Evolutionary conservation across 2,329 filamentous ascomycete species (phyloP).

Genomic region (Raffaelea albimanens): DNA sequence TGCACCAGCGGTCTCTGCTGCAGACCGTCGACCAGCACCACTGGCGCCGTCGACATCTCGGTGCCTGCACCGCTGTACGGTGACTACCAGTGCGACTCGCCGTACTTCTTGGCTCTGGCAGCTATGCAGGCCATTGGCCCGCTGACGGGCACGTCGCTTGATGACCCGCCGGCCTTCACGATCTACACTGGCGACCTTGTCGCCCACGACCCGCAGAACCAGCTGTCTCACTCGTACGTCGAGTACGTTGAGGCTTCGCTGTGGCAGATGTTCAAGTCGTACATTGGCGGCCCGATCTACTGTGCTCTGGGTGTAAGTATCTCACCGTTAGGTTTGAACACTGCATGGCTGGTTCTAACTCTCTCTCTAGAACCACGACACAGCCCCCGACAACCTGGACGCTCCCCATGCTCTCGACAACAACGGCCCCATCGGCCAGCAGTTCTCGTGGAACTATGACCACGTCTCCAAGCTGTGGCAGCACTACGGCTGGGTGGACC

Average conservation of each 20-base stretch:
- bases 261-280: slow-evolving; percentile 45
- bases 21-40: slow-evolving; percentile 28
- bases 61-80: slow-evolving; percentile 44
- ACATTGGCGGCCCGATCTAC: slow-evolving; percentile 47
- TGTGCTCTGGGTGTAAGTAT: slow-evolving; percentile 34
- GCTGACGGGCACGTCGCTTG: slow-evolving; percentile 41
- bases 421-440: slow-evolving; percentile 33
- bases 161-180: slow-evolving; percentile 39
- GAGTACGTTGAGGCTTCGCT: slow-evolving; percentile 44
- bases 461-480: slow-evolving; percentile 36
- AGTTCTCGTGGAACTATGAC: slow-evolving; percentile 46
- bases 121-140: slow-evolving; percentile 46
- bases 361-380: slow-evolving; percentile 38
- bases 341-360: background rate
- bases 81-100: slow-evolving; percentile 46
- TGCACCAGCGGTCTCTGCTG: slow-evolving; percentile 53
- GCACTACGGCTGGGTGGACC: slow-evolving; percentile 40
- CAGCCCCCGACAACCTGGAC: slow-evolving; percentile 42
- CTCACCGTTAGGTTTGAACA: too few relatives aligned
- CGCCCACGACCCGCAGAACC: slow-evolving; percentile 41
- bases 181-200: slow-evolving; percentile 53
- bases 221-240: slow-evolving; percentile 41
- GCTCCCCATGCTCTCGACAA: slow-evolving; percentile 35
- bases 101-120: slow-evolving; percentile 46
- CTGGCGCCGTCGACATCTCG: slow-evolving; percentile 26